Evolutionary conservation across 1,284 basidiomycete species (phyloP).

Genomic region (Cutaneotrichosporon curvatum): DNA sequence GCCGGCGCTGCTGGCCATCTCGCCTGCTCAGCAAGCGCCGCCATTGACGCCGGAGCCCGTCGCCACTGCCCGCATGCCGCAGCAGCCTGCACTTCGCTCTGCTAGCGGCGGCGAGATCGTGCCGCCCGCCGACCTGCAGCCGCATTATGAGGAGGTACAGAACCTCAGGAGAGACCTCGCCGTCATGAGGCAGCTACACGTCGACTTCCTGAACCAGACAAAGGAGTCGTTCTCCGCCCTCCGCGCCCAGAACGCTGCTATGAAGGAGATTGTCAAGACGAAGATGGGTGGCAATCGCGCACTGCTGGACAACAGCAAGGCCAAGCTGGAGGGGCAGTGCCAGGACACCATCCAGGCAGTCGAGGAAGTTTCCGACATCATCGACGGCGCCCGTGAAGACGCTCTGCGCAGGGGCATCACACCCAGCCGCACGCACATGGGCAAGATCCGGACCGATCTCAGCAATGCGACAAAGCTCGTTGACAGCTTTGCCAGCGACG

Average conservation of each 20-base stretch:
- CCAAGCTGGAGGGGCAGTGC: slow-evolving; percentile 76
- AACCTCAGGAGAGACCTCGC: slow-evolving; percentile 86
- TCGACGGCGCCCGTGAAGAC: slow-evolving; percentile 86
- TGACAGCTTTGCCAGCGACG: slow-evolving; percentile 71
- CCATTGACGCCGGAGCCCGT: slow-evolving; percentile 14
- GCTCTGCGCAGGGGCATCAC: slow-evolving; percentile 82
- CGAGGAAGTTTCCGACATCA: slow-evolving; percentile 86
- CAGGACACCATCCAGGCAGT: slow-evolving; percentile 87
- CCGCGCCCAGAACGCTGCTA: slow-evolving; percentile 72
- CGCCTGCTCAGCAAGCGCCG: neutral
- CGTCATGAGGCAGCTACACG: slow-evolving; percentile 86
- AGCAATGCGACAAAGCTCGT: slow-evolving; percentile 64
- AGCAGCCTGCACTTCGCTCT: neutral
- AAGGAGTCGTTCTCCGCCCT: slow-evolving; percentile 73
- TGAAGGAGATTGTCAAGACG: slow-evolving; percentile 73
- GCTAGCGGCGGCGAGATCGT: slow-evolving; percentile 2
- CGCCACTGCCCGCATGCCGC: neutral
- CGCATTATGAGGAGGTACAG: slow-evolving; percentile 90
- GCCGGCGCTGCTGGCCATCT: slow-evolving; percentile 33
- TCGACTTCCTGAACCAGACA: slow-evolving; percentile 83
- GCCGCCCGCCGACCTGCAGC: slow-evolving; percentile 64
- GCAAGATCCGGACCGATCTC: slow-evolving; percentile 67
- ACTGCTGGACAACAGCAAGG: slow-evolving; percentile 86
- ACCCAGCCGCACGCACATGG: slow-evolving; percentile 68
- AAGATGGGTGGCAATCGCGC: slow-evolving; percentile 79